Percentiles rank a stretch among this genome's conserved stretches.
Evolutionary conservation across 192 early-diverging fungal species (phyloP).

Genomic region (Coemansia sp.): DNA sequence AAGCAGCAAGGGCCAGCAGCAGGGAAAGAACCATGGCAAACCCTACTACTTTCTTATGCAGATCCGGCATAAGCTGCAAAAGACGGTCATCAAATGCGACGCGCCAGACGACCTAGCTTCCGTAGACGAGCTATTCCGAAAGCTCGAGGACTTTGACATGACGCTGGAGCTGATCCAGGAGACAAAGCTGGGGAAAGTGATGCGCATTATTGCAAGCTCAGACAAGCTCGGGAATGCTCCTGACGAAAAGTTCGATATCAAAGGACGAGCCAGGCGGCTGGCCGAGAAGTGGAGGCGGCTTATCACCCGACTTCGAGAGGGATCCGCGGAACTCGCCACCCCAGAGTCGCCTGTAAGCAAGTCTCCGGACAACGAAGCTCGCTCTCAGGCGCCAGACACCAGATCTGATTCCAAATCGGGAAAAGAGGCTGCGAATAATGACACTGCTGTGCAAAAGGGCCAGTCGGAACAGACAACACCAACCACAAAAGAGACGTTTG

Average conservation of each 20-base stretch:
- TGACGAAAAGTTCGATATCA: conserved; percentile 45
- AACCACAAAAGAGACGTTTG: neutral
- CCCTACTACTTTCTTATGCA: conserved; percentile 48
- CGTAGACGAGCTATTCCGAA: conserved; percentile 43
- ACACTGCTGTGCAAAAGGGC: neutral
- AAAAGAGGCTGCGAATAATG: neutral
- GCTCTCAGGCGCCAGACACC: neutral
- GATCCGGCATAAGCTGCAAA: conserved; percentile 53
- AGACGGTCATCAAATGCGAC: conserved; percentile 49
- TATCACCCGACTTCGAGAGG: conserved; percentile 37
- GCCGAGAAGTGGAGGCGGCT: conserved; percentile 50
- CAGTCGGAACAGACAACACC: neutral
- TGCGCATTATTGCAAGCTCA: conserved; percentile 46
- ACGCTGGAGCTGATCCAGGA: conserved; percentile 50
- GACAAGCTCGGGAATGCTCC: conserved; percentile 39
- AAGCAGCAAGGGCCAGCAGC: conserved; percentile 29
- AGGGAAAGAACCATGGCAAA: conserved; percentile 30
- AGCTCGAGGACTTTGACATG: conserved; percentile 52
- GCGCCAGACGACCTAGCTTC: conserved; percentile 38
- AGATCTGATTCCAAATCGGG: neutral
- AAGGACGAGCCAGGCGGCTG: conserved; percentile 44
- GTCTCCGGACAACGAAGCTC: conserved; percentile 10
- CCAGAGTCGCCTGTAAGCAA: conserved; percentile 36
- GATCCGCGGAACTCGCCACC: conserved; percentile 25
- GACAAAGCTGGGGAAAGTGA: conserved; percentile 55